A percentile compares a stretch with the other conserved stretches of the same genome.
Evolutionary conservation across 768 basidiomycete species (phyloP).

Genomic region (Amanita pallidorosea): DNA sequence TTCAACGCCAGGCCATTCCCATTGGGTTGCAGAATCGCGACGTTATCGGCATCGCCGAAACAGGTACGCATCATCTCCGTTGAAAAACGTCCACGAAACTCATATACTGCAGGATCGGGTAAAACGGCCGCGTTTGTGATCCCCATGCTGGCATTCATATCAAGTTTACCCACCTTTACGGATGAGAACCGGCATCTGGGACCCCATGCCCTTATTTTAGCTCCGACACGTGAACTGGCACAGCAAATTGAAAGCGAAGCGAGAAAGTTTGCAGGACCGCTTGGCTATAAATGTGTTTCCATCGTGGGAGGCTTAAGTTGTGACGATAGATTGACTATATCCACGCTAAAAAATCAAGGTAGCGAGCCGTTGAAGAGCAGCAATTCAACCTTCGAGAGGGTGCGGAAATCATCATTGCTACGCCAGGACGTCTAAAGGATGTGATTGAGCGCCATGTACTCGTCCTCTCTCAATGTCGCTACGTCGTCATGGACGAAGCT

Average conservation of each 20-base stretch:
- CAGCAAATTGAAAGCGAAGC: constrained; percentile 95
- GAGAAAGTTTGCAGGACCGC: constrained; percentile 79
- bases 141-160: constrained; percentile 94
- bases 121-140: constrained; percentile 99
- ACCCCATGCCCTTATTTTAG: constrained; percentile 86
- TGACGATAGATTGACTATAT: constrained; percentile 3
- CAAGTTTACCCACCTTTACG: constrained; percentile 69
- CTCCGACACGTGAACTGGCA: constrained; percentile 96
- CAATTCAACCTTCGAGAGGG: constrained; percentile 97
- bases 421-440: constrained; percentile 96
- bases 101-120: constrained; percentile 64
- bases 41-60: constrained; percentile 97
- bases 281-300: constrained; percentile 92
- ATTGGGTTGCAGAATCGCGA: constrained; percentile 95
- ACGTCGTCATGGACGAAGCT: constrained; percentile 99
- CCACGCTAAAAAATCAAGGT: background rate
- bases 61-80: constrained; percentile 43
- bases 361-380: constrained; percentile 94
- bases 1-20: constrained; percentile 98
- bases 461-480: constrained; percentile 93
- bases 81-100: background rate
- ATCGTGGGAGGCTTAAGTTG: constrained; percentile 89
- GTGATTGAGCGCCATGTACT: constrained; percentile 94
- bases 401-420: constrained; percentile 97
- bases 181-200: constrained; percentile 94